Conservation (phyloP, 2,329 filamentous ascomycete genomes). For the Colletotrichum cuscutae region DNA sequence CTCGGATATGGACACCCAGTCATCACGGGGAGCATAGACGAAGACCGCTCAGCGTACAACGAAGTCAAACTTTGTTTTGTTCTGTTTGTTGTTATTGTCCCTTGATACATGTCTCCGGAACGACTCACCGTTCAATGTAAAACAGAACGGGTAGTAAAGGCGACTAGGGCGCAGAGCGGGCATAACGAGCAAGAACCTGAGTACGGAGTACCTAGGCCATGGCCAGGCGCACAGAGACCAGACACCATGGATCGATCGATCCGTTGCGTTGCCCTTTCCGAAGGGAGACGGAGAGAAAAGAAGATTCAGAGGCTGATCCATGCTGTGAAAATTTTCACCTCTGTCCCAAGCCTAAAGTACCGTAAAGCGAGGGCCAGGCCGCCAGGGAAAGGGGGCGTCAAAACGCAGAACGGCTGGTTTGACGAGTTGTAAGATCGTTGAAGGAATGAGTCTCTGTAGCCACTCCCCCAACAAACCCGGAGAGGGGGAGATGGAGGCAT, state of each 20-base stretch:
- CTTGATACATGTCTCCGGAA: constrained; percentile 17
- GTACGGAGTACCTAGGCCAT: constrained; percentile 10
- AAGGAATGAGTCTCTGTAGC: constrained; percentile 7
- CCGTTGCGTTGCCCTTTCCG: neutral
- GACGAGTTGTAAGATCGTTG: constrained; percentile 1
- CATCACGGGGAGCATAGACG: neutral
- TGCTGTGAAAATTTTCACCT: neutral
- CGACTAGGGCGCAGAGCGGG: constrained; percentile 4
- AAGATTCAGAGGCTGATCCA: constrained; percentile 6
- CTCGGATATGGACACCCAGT: neutral
- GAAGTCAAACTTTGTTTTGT: neutral
- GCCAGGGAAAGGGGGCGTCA: constrained; percentile 3
- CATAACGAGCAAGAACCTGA: constrained; percentile 12
- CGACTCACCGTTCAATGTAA: constrained; percentile 8
- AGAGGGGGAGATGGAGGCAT: neutral
- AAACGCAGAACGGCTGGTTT: constrained; percentile 26
- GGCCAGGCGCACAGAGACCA: constrained; percentile 15
- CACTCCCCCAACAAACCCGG: constrained; percentile 4
- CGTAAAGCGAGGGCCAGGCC: neutral
- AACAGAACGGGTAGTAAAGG: constrained; percentile 9
- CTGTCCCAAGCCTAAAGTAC: neutral
- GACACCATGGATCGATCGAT: constrained; percentile 24
- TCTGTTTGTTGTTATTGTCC: constrained; percentile 25
- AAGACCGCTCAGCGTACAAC: neutral
- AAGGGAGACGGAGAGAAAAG: constrained; percentile 1